Base-by-base conservation (phyloP, 352 stramenopile genomes). In the Phytopythium delawarense region DNA sequence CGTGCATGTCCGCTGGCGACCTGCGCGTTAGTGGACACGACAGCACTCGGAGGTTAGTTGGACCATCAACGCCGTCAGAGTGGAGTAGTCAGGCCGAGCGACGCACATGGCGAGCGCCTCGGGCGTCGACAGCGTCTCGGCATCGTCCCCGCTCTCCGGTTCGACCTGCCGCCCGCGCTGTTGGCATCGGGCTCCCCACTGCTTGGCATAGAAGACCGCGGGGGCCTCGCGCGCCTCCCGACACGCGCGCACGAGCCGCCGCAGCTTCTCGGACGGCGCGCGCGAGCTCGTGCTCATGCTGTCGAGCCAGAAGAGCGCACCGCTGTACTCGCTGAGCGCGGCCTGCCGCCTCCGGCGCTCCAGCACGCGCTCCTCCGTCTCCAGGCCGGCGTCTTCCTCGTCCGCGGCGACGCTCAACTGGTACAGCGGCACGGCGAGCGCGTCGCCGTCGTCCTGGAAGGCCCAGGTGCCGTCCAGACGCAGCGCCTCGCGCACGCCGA, bases 201-300 rank as follows among this genome's bases (percentile, higher is more conserved):
- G 52, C n/a, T 71, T 62, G 0, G 60, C 23, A 0, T 70, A 64
- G 62, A 85, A 88, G 49, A 69, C 84, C 1, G 34, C 46, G 40
- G 88, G 67, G 9, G 66, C 69, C 3, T 49, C 55, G 54, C 88
- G 76, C 15, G 87, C 64, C 21, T 81, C 70, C n/a, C 57, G 57
- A 59, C 79, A 89, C 2, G 87, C 61, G 15, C 25, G 57, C 12
- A 69, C 64, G n/a, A 91, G 51, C n/a, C 78, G 61, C 39, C 75
- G 64, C 20, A 82, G 68, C 45, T 89, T 91, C 13, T 66, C 66
- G 60, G 69, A 87, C 23, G 81, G 81, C 15, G 81, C 88, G 40
- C 81, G 78, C 18, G 85, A 66, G 18, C 57, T 73, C 11, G 75
- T 59, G 35, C 35, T 46, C 42, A 88, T 51, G 15, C 68, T 71